Evolutionary conservation across 2,329 filamentous ascomycete species (phyloP).

Genomic region (Akanthomyces uredinophilus): DNA sequence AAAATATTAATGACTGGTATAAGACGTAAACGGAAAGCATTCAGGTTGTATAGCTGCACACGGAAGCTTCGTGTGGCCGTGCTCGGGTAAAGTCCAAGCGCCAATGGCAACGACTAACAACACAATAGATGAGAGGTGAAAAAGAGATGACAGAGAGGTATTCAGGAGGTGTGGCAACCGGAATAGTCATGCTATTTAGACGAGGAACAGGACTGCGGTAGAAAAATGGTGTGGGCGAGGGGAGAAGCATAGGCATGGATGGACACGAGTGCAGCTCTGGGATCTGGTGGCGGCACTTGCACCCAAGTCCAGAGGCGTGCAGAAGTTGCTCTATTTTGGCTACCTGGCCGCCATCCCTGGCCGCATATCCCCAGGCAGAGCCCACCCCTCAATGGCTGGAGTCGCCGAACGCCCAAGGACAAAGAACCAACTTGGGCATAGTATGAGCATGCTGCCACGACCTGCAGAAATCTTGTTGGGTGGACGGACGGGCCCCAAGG

Average conservation of each 20-base stretch:
- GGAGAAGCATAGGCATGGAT: background rate
- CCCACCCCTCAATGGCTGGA: slow-evolving; percentile 10
- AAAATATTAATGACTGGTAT: background rate
- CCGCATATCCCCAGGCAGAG: slow-evolving; percentile 2
- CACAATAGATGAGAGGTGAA: background rate
- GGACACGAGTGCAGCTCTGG: slow-evolving; percentile 3
- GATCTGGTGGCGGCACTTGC: slow-evolving; percentile 11
- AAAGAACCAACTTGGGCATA: slow-evolving; percentile 8
- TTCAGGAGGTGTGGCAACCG: slow-evolving; percentile 9
- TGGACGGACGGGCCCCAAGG: slow-evolving; percentile 3
- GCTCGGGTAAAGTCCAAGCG: background rate
- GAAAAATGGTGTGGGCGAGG: background rate
- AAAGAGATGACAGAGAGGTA: slow-evolving; percentile 5
- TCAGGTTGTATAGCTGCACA: background rate
- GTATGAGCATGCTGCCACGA: background rate
- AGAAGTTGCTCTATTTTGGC: slow-evolving; percentile 9
- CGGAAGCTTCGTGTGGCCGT: background rate
- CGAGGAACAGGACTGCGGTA: background rate
- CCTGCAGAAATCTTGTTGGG: slow-evolving; percentile 11
- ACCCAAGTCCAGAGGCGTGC: background rate
- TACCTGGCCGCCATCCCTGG: background rate
- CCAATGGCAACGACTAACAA: background rate
- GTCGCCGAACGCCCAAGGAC: slow-evolving; percentile 11
- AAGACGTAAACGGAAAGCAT: background rate
- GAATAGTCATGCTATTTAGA: slow-evolving; percentile 10